phyloP scores from a whole-genome alignment of 345 rosid species.

The Gossypium stocksii region DNA sequence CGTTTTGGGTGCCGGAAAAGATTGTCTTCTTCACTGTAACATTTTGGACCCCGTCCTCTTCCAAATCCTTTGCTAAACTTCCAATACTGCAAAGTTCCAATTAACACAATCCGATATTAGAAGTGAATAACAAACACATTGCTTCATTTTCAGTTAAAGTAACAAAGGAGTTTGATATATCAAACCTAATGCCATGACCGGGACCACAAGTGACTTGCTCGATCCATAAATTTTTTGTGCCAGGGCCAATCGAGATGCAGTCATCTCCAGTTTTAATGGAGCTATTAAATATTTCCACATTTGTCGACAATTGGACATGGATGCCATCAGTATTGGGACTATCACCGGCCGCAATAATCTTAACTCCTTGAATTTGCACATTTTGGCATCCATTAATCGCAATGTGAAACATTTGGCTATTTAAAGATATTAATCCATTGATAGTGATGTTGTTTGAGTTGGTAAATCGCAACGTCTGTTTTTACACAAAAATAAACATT shows the following conservation, averaged over 20 bases:
- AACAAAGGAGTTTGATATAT: neutral
- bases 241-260: slow-evolving; percentile 29
- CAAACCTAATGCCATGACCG: slow-evolving; percentile 26
- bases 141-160: neutral
- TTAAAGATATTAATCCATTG: slow-evolving; percentile 17
- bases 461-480: slow-evolving; percentile 21
- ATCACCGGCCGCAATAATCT: neutral
- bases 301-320: slow-evolving; percentile 23
- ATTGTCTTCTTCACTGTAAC: slow-evolving; percentile 36
- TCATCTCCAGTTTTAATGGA: slow-evolving; percentile 30
- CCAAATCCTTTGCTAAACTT: slow-evolving; percentile 36
- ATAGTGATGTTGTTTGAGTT: slow-evolving; percentile 22
- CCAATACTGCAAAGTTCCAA: slow-evolving; percentile 43
- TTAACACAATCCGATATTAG: neutral
- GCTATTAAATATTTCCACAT: slow-evolving; percentile 14
- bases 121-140: neutral
- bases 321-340: slow-evolving; percentile 34
- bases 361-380: slow-evolving; percentile 14
- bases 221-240: slow-evolving; percentile 22
- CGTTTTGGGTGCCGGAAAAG: slow-evolving; percentile 44
- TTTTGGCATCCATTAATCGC: slow-evolving; percentile 21
- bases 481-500: neutral
- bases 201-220: slow-evolving; percentile 29
- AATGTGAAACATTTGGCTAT: slow-evolving; percentile 29
- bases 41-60: slow-evolving; percentile 54